Base-by-base conservation (phyloP, 257 asterid species). In the Thymus mandschuricus region DNA sequence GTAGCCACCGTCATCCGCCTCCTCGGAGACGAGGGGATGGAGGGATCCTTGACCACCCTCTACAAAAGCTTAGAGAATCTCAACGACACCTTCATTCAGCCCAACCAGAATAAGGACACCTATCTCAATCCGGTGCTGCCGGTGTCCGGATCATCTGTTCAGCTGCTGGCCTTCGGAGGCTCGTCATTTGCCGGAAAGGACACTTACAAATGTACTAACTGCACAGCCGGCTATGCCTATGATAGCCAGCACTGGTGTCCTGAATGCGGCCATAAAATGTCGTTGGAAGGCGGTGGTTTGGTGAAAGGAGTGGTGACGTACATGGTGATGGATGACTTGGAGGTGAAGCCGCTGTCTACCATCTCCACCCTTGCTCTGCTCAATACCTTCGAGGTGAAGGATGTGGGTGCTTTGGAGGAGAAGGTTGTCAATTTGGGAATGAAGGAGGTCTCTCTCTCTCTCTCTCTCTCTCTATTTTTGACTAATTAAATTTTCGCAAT, bases 281-380 rank as follows among this genome's bases (percentile, higher is more conserved):
- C 34, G 60, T 6, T 8, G 12, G 38, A 10, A 0, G 71, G 10
- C 3, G 58, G 71, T 9, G 91, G 87, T 2, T 70, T 79, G 61
- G 82, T 86, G 58, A 81, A 77, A 75, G 87, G 71, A 0, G 69
- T 57, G 50, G 74, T 70, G 5, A 33, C 71, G 1, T 82, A 73
- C 15, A 79, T 79, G 84, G 81, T 82, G 44, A 82, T 70, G 84
- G 84, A 82, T 66, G 55, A 82, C 38, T 75, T 82, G 72, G 74
- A 31, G 1, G 71, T 80, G 52, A 60, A 54, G 52, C 79, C 84
- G 3, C 44, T 83, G 72, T 72, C 83, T 10, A 48, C 76, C 3
- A 72, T 78, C 30, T 78, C 87, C n/a, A 38, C 56, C 60, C 55
- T 81, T 5, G 46, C 77, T 68, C 10, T 64, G 43, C 65, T 78